Evolutionary conservation across 345 rosid species (phyloP).

Genomic region (Pistacia vera): DNA sequence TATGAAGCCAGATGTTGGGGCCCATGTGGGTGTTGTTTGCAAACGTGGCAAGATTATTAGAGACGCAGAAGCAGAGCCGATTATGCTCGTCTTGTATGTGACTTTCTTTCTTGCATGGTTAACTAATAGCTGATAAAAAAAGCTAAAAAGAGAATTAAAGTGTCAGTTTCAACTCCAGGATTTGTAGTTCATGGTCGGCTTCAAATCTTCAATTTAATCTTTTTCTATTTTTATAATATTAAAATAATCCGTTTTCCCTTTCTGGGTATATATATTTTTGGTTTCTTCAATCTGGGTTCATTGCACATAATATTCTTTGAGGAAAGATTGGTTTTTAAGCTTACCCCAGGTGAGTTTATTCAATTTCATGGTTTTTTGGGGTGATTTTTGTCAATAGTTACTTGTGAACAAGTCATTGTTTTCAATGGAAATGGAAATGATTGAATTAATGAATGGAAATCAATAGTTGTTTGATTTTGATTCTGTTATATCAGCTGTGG

Average conservation of each 20-base stretch:
- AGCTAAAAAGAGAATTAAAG: not conserved
- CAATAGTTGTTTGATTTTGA: not conserved
- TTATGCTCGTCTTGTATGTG: not conserved
- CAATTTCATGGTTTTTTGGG: not conserved
- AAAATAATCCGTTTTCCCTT: too few relatives aligned
- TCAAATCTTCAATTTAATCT: not conserved
- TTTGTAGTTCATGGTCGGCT: constrained; percentile 4
- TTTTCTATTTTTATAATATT: not conserved
- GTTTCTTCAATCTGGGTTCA: constrained; percentile 10
- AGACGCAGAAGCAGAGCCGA: not conserved
- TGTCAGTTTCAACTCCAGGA: not conserved
- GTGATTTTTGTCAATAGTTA: not conserved
- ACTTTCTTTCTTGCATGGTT: not conserved
- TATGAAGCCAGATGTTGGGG: not conserved
- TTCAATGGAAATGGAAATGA: not conserved
- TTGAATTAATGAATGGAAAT: not conserved
- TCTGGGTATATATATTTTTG: not conserved
- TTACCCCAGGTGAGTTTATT: not conserved
- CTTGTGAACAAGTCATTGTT: not conserved
- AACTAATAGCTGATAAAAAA: constrained; percentile 1
- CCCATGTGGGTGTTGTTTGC: not conserved
- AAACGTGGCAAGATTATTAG: not conserved
- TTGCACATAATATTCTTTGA: constrained; percentile 3
- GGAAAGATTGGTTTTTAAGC: not conserved
- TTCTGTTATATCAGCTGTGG: not conserved